Percentiles rank a stretch among this genome's conserved stretches.
Evolutionary conservation across 73 alveolate species (phyloP).

Genomic region (Paramecium pentaurelia): DNA sequence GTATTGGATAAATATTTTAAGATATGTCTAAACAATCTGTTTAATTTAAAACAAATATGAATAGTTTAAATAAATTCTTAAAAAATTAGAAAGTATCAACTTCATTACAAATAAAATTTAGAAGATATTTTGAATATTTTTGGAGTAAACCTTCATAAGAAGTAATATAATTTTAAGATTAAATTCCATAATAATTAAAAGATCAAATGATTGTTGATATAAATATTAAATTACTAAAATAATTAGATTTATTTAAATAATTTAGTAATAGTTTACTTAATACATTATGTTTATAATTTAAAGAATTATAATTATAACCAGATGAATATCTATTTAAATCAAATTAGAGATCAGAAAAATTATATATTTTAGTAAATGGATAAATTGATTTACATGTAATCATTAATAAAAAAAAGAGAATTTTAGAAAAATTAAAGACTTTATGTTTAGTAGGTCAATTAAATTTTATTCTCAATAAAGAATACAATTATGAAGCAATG

Average conservation of each 20-base stretch:
- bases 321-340: constrained; percentile 17
- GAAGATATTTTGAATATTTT: constrained; percentile 39
- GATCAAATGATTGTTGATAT: not conserved
- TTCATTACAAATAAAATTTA: not conserved
- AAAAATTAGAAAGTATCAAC: not conserved
- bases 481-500: not conserved
- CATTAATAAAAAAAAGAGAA: not conserved
- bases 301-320: not conserved
- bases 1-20: constrained; percentile 25
- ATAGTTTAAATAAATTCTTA: not conserved
- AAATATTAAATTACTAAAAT: not conserved
- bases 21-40: constrained; percentile 24
- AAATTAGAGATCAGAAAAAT: not conserved
- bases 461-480: not conserved
- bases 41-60: not conserved
- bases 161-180: not conserved
- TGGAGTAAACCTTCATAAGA: constrained; percentile 31
- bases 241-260: not conserved
- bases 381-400: not conserved
- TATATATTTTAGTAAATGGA: not conserved
- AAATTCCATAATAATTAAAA: not conserved
- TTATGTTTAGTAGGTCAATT: not conserved
- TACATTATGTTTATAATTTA: not conserved
- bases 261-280: not conserved
- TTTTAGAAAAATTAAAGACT: not conserved